A percentile compares a stretch with the other conserved stretches of the same genome.
These are phyloP conservation scores for Magnaporthiopsis poae DNA, from an alignment of 2,329 filamentous ascomycete genomes.

Conservation along the genomic window DNA sequence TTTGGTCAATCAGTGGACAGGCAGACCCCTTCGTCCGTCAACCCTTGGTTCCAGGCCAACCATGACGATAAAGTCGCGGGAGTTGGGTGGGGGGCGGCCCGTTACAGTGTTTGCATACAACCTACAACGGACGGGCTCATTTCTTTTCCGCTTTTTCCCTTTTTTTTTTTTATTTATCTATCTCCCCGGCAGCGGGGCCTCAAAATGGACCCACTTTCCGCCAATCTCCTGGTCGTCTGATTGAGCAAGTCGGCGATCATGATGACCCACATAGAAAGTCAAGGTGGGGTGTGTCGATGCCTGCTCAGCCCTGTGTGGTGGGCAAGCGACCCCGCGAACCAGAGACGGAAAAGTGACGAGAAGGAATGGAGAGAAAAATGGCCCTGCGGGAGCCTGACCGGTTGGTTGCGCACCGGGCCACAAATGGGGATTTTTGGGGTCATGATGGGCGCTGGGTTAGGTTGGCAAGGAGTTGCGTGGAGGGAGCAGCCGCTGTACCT, in stretches of 20 bases:
- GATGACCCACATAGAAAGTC: neutral
- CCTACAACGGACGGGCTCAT: neutral
- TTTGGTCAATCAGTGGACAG: neutral
- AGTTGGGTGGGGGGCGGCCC: neutral
- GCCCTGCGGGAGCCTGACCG: too few species aligned
- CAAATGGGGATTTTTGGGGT: neutral
- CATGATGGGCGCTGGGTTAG: neutral
- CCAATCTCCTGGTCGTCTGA: too few species aligned
- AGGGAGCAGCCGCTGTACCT: neutral
- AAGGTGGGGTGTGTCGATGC: neutral
- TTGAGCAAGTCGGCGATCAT: neutral
- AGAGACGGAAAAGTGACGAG: neutral
- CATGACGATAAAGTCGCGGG: neutral
- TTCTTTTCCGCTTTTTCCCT: too few species aligned
- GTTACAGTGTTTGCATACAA: neutral
- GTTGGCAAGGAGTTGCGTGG: neutral
- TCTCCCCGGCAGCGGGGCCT: too few species aligned
- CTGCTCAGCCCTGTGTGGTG: neutral
- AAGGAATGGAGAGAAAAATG: neutral
- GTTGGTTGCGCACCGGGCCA: neutral
- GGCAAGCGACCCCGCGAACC: neutral
- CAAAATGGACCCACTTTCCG: too few species aligned
- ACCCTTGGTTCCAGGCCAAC: neutral
- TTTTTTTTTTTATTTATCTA: too few species aligned
- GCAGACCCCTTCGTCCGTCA: too few species aligned